These are phyloP conservation scores for Clarkia xantiana DNA, from an alignment of 345 rosid species.

Conservation along the genomic window DNA sequence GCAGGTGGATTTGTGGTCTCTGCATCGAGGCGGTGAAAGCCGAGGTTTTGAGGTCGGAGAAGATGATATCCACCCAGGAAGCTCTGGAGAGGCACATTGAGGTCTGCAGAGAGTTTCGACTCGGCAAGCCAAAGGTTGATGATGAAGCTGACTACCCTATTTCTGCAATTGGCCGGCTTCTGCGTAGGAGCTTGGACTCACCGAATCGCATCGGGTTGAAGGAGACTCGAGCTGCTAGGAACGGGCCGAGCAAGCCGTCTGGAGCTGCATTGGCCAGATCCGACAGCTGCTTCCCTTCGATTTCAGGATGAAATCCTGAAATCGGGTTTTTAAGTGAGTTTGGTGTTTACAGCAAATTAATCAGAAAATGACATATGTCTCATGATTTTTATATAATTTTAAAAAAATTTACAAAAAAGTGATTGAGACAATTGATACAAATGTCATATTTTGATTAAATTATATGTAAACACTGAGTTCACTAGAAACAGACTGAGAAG, in stretches of 20 bases:
- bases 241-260: too few relatives aligned
- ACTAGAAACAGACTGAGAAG: too few relatives aligned
- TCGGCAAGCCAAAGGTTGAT: conserved; percentile 7
- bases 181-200: conserved; percentile 49
- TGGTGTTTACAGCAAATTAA: too few relatives aligned
- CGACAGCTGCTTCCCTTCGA: conserved; percentile 11
- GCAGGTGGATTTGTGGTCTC: conserved; percentile 54
- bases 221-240: neutral
- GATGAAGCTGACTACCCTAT: conserved; percentile 69
- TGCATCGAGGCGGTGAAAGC: conserved; percentile 51
- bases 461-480: too few relatives aligned
- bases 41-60: conserved; percentile 34
- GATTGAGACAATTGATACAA: too few relatives aligned
- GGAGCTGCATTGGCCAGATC: conserved; percentile 4
- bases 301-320: conserved; percentile 4
- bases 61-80: conserved; percentile 38
- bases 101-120: conserved; percentile 26
- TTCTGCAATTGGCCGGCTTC: conserved; percentile 34
- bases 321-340: too few relatives aligned
- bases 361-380: too few relatives aligned
- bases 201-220: conserved; percentile 20
- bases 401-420: too few relatives aligned
- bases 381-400: too few relatives aligned
- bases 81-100: conserved; percentile 36
- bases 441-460: too few relatives aligned